These are phyloP conservation scores for Cladosporium sp. DNA, from an alignment of 2,329 filamentous ascomycete species.

Conservation along the genomic window DNA sequence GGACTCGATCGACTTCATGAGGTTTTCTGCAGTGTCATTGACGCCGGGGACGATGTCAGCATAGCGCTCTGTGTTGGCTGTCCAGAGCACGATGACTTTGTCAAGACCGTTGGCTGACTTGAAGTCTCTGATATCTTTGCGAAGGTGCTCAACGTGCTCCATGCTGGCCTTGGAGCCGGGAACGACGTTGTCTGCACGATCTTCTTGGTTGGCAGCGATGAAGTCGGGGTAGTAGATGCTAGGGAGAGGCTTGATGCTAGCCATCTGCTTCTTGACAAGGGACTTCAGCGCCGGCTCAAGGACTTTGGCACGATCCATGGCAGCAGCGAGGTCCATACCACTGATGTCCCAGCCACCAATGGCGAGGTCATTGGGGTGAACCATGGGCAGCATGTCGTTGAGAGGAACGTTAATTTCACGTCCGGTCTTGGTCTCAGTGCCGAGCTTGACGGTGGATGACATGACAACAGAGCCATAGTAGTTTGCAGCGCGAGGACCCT, in stretches of 20 bases:
- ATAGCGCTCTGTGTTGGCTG: slow-evolving; percentile 96
- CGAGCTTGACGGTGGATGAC: slow-evolving; percentile 95
- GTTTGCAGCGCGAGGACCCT: slow-evolving; percentile 79
- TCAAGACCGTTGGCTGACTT: slow-evolving; percentile 80
- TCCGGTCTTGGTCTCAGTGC: slow-evolving; percentile 75
- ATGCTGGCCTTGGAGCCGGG: slow-evolving; percentile 76
- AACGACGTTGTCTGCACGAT: slow-evolving; percentile 87
- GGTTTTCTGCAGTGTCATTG: slow-evolving; percentile 94
- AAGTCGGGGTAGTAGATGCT: slow-evolving; percentile 99
- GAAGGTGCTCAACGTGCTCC: slow-evolving; percentile 88
- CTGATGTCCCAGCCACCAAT: slow-evolving; percentile 98
- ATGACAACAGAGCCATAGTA: slow-evolving; percentile 98
- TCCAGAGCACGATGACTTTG: slow-evolving; percentile 97
- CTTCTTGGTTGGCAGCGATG: slow-evolving; percentile 97
- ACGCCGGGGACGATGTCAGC: slow-evolving; percentile 82
- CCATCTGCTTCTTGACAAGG: slow-evolving; percentile 89
- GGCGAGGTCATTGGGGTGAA: slow-evolving; percentile 91
- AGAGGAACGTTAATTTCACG: slow-evolving; percentile 96
- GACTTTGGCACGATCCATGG: slow-evolving; percentile 94
- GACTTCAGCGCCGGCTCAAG: slow-evolving; percentile 92
- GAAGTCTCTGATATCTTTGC: slow-evolving; percentile 90
- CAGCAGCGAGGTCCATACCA: slow-evolving; percentile 76
- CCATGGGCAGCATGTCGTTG: slow-evolving; percentile 90
- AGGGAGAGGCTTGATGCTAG: slow-evolving; percentile 78
- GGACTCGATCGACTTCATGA: slow-evolving; percentile 78